These are phyloP conservation scores for Brasilioporus rufonigricans DNA, from an alignment of 768 basidiomycete species.

Conservation along the genomic window DNA sequence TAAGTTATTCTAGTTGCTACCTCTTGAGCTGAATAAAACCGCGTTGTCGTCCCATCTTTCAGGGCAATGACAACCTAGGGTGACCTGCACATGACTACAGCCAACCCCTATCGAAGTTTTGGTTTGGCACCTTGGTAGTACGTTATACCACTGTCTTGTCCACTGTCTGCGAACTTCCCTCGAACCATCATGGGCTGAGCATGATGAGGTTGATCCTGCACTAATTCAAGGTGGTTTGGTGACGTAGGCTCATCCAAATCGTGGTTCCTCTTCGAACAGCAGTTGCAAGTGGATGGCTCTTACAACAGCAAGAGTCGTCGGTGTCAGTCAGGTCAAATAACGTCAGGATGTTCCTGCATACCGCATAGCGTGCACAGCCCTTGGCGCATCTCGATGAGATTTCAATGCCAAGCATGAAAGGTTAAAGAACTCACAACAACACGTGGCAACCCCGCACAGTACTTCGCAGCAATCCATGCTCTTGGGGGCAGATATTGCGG, in stretches of 20 bases:
- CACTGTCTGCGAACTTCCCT: conserved; percentile 12
- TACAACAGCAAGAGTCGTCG: background rate
- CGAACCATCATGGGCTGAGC: conserved; percentile 12
- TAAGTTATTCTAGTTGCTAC: background rate
- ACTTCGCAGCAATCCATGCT: conserved; percentile 26
- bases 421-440: conserved; percentile 16
- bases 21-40: background rate
- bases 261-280: conserved; percentile 12
- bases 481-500: background rate
- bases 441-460: conserved; percentile 18
- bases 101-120: conserved; percentile 4
- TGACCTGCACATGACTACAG: too few species aligned
- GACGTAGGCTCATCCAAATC: background rate
- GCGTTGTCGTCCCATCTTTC: background rate
- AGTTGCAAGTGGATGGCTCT: conserved; percentile 16
- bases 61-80: background rate
- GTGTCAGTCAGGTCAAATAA: background rate
- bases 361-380: conserved; percentile 17
- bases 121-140: conserved; percentile 21
- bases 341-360: background rate
- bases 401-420: background rate
- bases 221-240: background rate
- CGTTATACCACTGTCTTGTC: background rate
- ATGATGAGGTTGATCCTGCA: conserved; percentile 18
- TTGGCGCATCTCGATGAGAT: background rate